A percentile compares a stretch with the other conserved stretches of the same genome.
Conservation (phyloP, 108 stramenopile genomes). For the Aureococcus anophagefferens region DNA sequence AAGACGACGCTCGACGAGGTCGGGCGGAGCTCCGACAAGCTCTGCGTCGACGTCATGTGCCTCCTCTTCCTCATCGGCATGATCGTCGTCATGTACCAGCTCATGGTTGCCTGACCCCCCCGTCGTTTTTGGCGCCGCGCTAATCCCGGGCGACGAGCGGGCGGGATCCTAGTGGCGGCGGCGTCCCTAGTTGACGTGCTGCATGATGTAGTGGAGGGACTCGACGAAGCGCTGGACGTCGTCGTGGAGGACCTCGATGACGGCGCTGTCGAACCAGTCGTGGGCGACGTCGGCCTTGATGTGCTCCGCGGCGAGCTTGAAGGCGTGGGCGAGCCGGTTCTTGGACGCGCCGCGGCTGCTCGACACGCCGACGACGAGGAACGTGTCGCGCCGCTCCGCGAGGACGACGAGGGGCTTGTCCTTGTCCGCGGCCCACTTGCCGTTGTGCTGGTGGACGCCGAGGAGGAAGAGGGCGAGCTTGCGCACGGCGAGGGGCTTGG, state of each 20-base stretch:
- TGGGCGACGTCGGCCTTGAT: constrained; percentile 52
- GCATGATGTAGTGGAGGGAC: constrained; percentile 69
- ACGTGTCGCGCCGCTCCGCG: constrained; percentile 66
- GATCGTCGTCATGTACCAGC: constrained; percentile 54
- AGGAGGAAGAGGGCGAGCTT: constrained; percentile 70
- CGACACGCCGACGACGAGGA: constrained; percentile 78
- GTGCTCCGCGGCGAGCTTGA: constrained; percentile 70
- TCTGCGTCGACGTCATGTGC: constrained; percentile 92
- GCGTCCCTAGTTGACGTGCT: no score
- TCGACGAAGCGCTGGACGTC: constrained; percentile 85
- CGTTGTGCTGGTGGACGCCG: constrained; percentile 77
- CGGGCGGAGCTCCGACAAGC: constrained; percentile 69
- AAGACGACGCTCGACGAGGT: constrained; percentile 77
- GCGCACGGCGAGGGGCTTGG: constrained; percentile 64
- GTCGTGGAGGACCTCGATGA: constrained; percentile 64
- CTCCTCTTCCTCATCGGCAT: constrained; percentile 68
- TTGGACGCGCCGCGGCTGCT: constrained; percentile 52
- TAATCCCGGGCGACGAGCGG: no score
- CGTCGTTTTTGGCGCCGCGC: no score
- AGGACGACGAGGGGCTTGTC: constrained; percentile 68
- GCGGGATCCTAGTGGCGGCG: no score
- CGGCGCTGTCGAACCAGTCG: constrained; percentile 80
- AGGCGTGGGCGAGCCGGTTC: constrained; percentile 72
- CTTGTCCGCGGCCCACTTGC: constrained; percentile 74
- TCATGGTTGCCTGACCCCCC: background rate